A percentile compares a stretch with the other conserved stretches of the same genome.
phyloP scores from a whole-genome alignment of 1,139 yeast genomes.

The Pichia sp. region DNA sequence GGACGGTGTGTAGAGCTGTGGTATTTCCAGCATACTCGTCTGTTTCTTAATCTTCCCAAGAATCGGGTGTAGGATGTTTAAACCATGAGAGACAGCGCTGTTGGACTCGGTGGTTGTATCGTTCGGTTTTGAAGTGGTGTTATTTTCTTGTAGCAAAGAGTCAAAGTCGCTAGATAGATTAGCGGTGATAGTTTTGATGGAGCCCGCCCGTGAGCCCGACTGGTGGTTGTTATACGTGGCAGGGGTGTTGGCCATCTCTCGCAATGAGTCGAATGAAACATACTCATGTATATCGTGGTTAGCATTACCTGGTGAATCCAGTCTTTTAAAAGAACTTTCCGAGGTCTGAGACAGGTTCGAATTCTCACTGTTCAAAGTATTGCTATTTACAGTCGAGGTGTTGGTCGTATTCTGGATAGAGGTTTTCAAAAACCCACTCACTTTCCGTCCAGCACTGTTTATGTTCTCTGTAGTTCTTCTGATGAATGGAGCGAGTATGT shows the following conservation, averaged over 20 bases:
- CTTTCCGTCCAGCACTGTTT: conserved; percentile 26
- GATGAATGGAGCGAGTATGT: conserved; percentile 23
- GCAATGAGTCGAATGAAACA: conserved; percentile 37
- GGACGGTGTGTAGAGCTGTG: neutral
- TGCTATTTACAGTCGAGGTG: neutral
- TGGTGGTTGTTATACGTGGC: conserved; percentile 18
- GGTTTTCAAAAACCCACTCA: conserved; percentile 24
- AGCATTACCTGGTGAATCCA: neutral
- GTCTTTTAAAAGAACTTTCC: neutral
- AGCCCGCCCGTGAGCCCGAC: neutral
- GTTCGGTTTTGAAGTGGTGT: neutral
- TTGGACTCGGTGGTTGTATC: neutral
- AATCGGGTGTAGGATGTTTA: conserved; percentile 14
- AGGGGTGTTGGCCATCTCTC: conserved; percentile 20
- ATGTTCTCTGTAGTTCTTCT: conserved; percentile 25
- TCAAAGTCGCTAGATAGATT: conserved; percentile 11
- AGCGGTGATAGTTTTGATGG: conserved; percentile 7
- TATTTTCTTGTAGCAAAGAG: conserved; percentile 4
- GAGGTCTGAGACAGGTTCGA: neutral
- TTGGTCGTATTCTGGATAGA: neutral
- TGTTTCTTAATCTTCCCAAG: conserved; percentile 11
- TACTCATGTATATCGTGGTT: conserved; percentile 30
- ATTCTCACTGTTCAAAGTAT: neutral
- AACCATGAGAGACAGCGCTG: conserved; percentile 8
- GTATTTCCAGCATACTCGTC: conserved; percentile 4